Evolutionary conservation across 1,284 basidiomycete genomes (phyloP).

Genomic region (Schizopora paradoxa): DNA sequence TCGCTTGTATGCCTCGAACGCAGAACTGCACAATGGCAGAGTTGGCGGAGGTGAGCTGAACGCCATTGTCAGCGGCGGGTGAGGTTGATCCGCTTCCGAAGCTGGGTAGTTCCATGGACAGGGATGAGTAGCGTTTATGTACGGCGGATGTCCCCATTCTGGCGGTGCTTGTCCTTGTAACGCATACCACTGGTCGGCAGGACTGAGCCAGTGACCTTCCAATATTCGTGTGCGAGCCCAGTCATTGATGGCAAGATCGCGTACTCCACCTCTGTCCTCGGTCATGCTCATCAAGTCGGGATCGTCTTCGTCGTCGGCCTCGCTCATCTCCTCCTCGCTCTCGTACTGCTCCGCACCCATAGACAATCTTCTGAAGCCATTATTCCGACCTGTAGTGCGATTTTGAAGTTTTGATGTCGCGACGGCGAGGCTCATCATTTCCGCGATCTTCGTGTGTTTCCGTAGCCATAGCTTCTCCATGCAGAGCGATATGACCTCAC

Average conservation of each 20-base stretch:
- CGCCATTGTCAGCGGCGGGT: constrained; percentile 44
- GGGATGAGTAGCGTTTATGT: constrained; percentile 53
- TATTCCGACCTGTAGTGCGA: constrained; percentile 24
- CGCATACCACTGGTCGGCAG: constrained; percentile 59
- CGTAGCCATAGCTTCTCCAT: constrained; percentile 67
- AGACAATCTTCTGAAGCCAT: constrained; percentile 18
- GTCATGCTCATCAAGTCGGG: constrained; percentile 51
- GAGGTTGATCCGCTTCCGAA: constrained; percentile 28
- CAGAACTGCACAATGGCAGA: constrained; percentile 50
- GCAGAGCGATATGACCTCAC: constrained; percentile 53
- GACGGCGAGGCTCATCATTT: constrained; percentile 60
- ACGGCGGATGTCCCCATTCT: constrained; percentile 16
- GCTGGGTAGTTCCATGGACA: constrained; percentile 52
- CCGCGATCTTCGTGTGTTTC: constrained; percentile 54
- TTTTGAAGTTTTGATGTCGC: constrained; percentile 47
- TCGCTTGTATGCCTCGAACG: constrained; percentile 48
- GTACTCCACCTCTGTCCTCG: constrained; percentile 53
- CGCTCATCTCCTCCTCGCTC: constrained; percentile 18
- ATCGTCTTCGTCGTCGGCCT: constrained; percentile 29
- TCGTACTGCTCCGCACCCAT: constrained; percentile 11
- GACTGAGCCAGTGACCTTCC: constrained; percentile 68
- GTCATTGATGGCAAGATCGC: constrained; percentile 62
- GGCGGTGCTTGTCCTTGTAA: constrained; percentile 11
- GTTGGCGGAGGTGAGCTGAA: constrained; percentile 48
- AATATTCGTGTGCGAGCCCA: constrained; percentile 67